Evolutionary conservation across 345 rosid species (phyloP).

Genomic region (Acer negundo): DNA sequence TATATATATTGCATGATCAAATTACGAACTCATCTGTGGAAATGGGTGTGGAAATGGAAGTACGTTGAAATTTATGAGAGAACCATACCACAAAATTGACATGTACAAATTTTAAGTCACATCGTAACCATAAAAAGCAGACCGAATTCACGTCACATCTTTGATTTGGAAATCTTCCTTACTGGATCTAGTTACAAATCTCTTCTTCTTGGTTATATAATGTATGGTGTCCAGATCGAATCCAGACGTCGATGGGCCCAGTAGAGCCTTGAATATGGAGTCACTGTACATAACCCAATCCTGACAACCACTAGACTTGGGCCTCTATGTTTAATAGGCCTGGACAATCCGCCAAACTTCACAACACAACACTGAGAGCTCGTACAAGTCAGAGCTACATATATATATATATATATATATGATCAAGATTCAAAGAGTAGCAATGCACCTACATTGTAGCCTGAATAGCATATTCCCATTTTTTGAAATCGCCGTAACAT

Average conservation of each 20-base stretch:
- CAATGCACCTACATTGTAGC: not conserved
- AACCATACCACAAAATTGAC: not conserved
- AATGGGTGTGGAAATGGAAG: too few relatives aligned
- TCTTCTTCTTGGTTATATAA: too few relatives aligned
- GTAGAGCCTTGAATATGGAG: not conserved
- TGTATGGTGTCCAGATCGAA: too few relatives aligned
- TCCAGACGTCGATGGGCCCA: constrained; percentile 1
- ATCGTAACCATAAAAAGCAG: not conserved
- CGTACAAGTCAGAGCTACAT: not conserved
- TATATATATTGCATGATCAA: too few relatives aligned
- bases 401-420: not conserved
- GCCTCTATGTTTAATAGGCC: constrained; percentile 7
- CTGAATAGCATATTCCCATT: not conserved
- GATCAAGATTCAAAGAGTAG: not conserved
- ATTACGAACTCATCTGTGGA: too few relatives aligned
- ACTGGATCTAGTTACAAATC: too few relatives aligned
- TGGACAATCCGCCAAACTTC: not conserved
- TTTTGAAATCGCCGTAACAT: not conserved
- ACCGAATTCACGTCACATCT: not conserved
- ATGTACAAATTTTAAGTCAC: not conserved
- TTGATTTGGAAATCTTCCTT: not conserved
- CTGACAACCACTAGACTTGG: not conserved
- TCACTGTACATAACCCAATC: constrained; percentile 8
- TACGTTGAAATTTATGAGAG: not conserved
- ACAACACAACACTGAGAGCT: not conserved